A percentile compares a stretch with the other conserved stretches of the same genome.
phyloP scores from a whole-genome alignment of 495 filamentous ascomycete genomes.

The Pseudomonodictys pantanalensis region DNA sequence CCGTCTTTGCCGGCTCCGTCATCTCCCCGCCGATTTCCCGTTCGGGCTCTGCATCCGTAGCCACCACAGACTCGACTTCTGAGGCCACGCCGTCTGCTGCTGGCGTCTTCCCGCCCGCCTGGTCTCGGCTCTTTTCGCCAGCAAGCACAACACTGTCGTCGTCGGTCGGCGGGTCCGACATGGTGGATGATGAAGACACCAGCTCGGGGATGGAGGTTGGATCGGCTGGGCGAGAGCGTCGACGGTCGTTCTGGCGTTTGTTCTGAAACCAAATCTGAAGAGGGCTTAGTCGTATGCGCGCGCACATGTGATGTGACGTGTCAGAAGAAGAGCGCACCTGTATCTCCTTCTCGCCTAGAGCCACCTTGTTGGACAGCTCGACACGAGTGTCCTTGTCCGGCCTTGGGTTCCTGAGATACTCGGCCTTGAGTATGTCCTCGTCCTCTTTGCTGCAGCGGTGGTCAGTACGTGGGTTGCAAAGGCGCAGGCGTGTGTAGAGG shows the following conservation, averaged over 20 bases:
- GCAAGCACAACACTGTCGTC: slow-evolving; percentile 8
- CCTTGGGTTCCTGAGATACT: slow-evolving; percentile 81
- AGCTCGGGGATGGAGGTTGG: slow-evolving; percentile 52
- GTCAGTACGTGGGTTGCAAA: slow-evolving; percentile 41
- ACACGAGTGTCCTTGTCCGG: slow-evolving; percentile 87
- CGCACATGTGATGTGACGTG: not conserved
- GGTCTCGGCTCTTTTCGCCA: not conserved
- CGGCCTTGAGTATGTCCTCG: slow-evolving; percentile 83
- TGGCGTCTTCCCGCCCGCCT: not conserved
- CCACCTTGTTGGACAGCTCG: slow-evolving; percentile 78
- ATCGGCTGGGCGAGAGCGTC: slow-evolving; percentile 78
- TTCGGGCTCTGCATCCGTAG: not conserved
- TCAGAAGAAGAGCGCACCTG: slow-evolving; percentile 59
- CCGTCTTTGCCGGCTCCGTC: slow-evolving; percentile 6
- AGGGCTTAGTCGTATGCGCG: slow-evolving; percentile 18
- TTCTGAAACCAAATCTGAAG: slow-evolving; percentile 99
- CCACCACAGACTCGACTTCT: not conserved
- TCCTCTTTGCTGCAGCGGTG: slow-evolving; percentile 64
- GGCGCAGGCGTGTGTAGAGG: not conserved
- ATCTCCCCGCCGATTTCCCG: not conserved
- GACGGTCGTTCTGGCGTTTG: slow-evolving; percentile 85
- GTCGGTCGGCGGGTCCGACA: slow-evolving; percentile 25
- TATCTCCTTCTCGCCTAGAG: slow-evolving; percentile 94
- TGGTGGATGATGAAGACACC: slow-evolving; percentile 52
- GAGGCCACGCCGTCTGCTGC: not conserved